These are phyloP conservation scores for Zea luxurians DNA, from an alignment of 176 grass and related monocot genomes.

Conservation along the genomic window DNA sequence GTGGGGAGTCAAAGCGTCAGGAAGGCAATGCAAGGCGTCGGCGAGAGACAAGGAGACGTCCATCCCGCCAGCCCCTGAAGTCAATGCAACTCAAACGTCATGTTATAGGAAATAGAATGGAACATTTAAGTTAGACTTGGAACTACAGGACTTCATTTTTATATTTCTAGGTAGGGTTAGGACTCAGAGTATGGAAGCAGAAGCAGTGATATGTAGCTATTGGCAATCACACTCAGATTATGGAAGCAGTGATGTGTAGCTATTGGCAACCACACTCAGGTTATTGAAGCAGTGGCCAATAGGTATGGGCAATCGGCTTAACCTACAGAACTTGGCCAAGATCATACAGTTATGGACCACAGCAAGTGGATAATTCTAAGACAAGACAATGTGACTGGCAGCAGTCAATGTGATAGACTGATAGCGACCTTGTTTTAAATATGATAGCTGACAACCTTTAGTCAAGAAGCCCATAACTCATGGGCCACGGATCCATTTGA, in stretches of 20 bases:
- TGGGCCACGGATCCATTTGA: neutral
- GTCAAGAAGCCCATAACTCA: slow-evolving; percentile 19
- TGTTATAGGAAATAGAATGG: neutral
- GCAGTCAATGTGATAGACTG: neutral
- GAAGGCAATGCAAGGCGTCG: too few relatives aligned
- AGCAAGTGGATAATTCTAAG: neutral
- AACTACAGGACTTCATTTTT: neutral
- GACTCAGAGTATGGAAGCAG: neutral
- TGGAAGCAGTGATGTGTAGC: neutral
- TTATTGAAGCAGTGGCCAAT: neutral
- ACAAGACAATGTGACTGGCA: slow-evolving; percentile 13
- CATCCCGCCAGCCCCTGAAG: too few relatives aligned
- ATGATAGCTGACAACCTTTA: slow-evolving; percentile 24
- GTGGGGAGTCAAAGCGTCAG: too few relatives aligned
- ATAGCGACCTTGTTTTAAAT: neutral
- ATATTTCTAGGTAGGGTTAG: neutral
- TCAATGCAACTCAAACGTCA: neutral
- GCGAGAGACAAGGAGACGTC: too few relatives aligned
- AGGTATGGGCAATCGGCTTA: slow-evolving; percentile 11
- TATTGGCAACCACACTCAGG: neutral
- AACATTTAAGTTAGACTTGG: neutral
- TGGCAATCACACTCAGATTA: neutral
- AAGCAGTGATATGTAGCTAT: slow-evolving; percentile 3
- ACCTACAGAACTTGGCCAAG: neutral
- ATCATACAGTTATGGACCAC: neutral